Evolutionary conservation across 2,329 filamentous ascomycete genomes (phyloP), one percentile per base, ranked within the genome.

Genomic region (Aspergillus tamarii): DNA sequence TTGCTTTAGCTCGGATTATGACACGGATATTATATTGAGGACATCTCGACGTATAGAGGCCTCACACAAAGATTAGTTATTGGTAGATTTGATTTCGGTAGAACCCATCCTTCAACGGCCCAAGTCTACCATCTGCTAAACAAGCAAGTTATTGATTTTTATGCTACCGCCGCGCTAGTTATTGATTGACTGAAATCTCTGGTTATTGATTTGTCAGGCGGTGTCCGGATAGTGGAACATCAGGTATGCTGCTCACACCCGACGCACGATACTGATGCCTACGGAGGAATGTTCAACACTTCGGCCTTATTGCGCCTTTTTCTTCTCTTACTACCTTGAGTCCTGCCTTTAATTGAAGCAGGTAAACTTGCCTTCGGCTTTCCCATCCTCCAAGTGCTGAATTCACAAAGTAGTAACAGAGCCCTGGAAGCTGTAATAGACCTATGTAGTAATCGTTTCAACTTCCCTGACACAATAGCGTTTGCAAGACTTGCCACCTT

Each of bases 1-100:
- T 14, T 23, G 36, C 36, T 53, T 19, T 65, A 82, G 80, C 80
- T 66, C 79, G 80, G 65, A 82, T 82, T 53, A 78, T 81, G 78
- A 82, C 80, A 30, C 75, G 80, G 48, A 77, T 82, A 59, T 66
- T 82, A 56, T 82, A 81, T 69, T 82, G 74, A 73, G 60, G 30
- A 23, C 6, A 21, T 14, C 32, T 36, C 10, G 21, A 34, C 3
- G 6, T 36, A 26, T 55, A 34, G 23, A 55, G 3, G 30, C 32
- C n/a, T 41, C 30, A 30, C 14, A 12, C 48, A 21, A 32, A 34
- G 16, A 10, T 21, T 11, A 7, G 4, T 19, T 28, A 50, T 50
- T 28, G 16, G 46, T 30, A 30, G 26, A 30, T 50, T 28, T 19
- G 14, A 52, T 54, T 45, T 21, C 57, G 55, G 59, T 62, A 50